Base-by-base conservation (phyloP, 164 flowering plant species). In the Paratinospora sagittata region DNA sequence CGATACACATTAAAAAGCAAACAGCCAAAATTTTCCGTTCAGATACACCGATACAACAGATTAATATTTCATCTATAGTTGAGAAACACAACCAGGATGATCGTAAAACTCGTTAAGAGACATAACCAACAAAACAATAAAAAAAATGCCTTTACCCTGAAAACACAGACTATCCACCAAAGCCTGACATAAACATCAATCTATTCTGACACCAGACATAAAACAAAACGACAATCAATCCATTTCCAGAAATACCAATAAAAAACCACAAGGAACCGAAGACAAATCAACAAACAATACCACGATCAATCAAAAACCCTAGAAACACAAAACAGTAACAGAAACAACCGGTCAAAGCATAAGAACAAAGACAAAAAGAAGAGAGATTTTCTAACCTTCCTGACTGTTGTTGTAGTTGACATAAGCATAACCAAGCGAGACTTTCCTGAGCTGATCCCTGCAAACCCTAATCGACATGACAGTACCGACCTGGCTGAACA, bases 391-490 rank as follows among this genome's bases (percentile, higher is more conserved):
- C 76, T 27, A 55, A 91, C 97, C 93, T 16, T 91, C 90, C 24
- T 82, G 87, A 12, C 80, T 69, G 68, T 66, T 83, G 61, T 30
- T 61, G 77, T 41, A 88, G 78, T 88, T 86, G 63, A 88, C 85
- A 70, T 85, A 88, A 24, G 76, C 92, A 41, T 86, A 88, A 43
- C 90, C 87, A 58, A 86, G 88, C 27, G 89, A 85, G 13, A 69
- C 71, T 19, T 75, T 74, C 41, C 70, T 77, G 16, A 45, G 55
- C 78, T 73, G 86, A 82, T 88, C 92, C 63, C 87, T 76, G 27
- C 92, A 88, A 78, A 88, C 86, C 83, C 87, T 86, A 80, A 85
- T 66, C n/a, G 89, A 84, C 3, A 74, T 47, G 3, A 88, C 84
- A 12, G 66, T 75, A 11, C 76, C 88, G 8, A 82, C 77, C 33